Evolutionary conservation across 306 rosid genomes (phyloP).

Genomic region (Trifolium dubium): DNA sequence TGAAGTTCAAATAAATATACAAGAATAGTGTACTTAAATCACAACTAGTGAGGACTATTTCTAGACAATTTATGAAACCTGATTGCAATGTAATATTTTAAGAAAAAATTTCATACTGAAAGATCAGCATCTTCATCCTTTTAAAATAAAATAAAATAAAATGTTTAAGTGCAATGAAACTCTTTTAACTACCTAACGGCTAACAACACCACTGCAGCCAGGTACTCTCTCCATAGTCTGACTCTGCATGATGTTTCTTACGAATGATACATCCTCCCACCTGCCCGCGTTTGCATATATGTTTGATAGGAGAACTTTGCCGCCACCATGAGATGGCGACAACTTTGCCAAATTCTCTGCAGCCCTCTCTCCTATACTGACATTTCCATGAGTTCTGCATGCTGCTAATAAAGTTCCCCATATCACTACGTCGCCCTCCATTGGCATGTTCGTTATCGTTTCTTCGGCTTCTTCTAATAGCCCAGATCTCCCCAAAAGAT

Average conservation of each 20-base stretch:
- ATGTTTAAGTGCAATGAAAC: conserved; percentile 19
- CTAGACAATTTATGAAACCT: conserved; percentile 12
- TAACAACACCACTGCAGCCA: conserved; percentile 76
- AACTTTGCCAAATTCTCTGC: conserved; percentile 63
- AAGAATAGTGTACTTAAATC: neutral
- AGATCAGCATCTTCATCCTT: conserved; percentile 25
- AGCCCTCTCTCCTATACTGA: conserved; percentile 83
- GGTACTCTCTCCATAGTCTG: conserved; percentile 62
- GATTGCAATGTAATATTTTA: neutral
- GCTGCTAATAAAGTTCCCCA: conserved; percentile 96
- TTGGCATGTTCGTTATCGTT: conserved; percentile 71
- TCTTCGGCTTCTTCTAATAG: conserved; percentile 78
- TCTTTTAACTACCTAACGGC: conserved; percentile 46
- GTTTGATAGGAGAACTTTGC: conserved; percentile 79
- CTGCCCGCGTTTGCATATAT: conserved; percentile 80
- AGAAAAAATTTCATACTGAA: neutral
- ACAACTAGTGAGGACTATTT: neutral
- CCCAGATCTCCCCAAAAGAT: conserved; percentile 94
- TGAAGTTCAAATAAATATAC: neutral
- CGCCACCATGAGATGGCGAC: conserved; percentile 81
- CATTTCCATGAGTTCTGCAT: conserved; percentile 76
- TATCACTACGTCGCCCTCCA: conserved; percentile 77
- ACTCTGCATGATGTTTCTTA: conserved; percentile 61
- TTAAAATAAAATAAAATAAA: conserved; percentile 24
- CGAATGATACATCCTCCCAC: conserved; percentile 81